Evolutionary conservation across 2,329 filamentous ascomycete species (phyloP), one percentile per base, ranked within the genome.

Genomic region (Colletotrichum sansevieriae): DNA sequence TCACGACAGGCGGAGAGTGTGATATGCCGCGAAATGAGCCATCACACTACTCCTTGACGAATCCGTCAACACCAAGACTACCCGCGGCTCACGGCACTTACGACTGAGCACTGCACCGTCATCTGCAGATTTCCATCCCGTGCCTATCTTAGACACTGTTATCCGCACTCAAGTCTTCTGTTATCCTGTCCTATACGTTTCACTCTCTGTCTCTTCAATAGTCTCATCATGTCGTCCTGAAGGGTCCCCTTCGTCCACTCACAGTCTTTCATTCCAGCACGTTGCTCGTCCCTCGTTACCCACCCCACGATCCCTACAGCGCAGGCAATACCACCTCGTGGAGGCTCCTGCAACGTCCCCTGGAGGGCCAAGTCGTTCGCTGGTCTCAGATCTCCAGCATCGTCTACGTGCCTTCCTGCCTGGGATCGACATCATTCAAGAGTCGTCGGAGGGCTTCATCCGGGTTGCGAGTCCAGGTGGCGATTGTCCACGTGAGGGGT

Each of bases 261-360:
- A 68, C 15, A 58, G 39, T 63, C 63, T 52, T 39, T 63, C 37
- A n/a, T 43, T 63, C 18, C 18, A 20, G 52, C 67, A 70, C 67
- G 64, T 70, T 70, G 55, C 63, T 25, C 35, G 51, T 56, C 66
- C 47, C 62, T 56, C 49, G 15, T 66, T 61, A 46, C 49, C 35
- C 41, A 43, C 62, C 49, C 55, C 43, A 51, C 56, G 35, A 49
- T 18, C 62, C 55, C 29, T 39, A 37, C 55, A 65, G 62, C 43
- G 10, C 39, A 9, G 25, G 20, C 25, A 55, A 69, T 61, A 44
- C 56, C 11, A 56, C 62, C 55, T 37, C 56, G 66, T 69, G 49
- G 56, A 44, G 39, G 37, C 63, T 69, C 41, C 62, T 66, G 63
- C 55, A 69, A 61, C 56, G 49, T 20, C 49, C 11, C n/a, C 6